Evolutionary conservation across 2,329 filamentous ascomycete genomes (phyloP).

Genomic region (Penicillium frequentans): DNA sequence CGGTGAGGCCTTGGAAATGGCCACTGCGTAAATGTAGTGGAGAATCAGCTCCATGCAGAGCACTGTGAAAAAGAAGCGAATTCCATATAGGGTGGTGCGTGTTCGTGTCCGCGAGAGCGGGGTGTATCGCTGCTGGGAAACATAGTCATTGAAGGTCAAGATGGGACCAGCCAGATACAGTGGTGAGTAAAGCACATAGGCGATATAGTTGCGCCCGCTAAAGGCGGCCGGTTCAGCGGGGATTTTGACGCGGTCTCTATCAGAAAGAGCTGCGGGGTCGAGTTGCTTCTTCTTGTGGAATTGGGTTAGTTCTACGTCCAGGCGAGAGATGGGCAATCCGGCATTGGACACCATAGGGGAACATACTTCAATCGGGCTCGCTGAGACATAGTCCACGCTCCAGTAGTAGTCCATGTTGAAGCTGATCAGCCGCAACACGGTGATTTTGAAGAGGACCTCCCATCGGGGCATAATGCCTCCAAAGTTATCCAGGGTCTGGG

Average conservation of each 20-base stretch:
- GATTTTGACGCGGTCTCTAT: conserved; percentile 78
- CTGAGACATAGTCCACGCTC: conserved; percentile 67
- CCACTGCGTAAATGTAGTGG: conserved; percentile 90
- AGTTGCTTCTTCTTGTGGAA: conserved; percentile 93
- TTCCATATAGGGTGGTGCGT: conserved; percentile 76
- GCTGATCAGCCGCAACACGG: conserved; percentile 85
- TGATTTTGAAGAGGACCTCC: conserved; percentile 98
- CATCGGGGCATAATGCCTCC: conserved; percentile 85
- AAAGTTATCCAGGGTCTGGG: conserved; percentile 71
- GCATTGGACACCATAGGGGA: neutral
- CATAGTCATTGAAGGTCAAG: conserved; percentile 96
- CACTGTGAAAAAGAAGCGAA: conserved; percentile 78
- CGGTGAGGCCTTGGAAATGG: conserved; percentile 79
- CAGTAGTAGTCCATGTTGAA: conserved; percentile 98
- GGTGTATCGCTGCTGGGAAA: conserved; percentile 77
- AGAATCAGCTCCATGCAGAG: conserved; percentile 88
- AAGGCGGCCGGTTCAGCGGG: conserved; percentile 71
- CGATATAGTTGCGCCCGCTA: conserved; percentile 81
- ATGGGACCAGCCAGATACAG: conserved; percentile 93
- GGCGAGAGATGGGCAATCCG: neutral
- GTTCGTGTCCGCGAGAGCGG: conserved; percentile 67
- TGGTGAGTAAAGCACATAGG: conserved; percentile 87
- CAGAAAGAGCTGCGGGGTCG: conserved; percentile 81
- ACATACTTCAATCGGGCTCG: conserved; percentile 78
- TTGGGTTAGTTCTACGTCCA: conserved; percentile 24